Evolutionary conservation across 257 asterid genomes (phyloP).

Genomic region (Salvia hispanica): DNA sequence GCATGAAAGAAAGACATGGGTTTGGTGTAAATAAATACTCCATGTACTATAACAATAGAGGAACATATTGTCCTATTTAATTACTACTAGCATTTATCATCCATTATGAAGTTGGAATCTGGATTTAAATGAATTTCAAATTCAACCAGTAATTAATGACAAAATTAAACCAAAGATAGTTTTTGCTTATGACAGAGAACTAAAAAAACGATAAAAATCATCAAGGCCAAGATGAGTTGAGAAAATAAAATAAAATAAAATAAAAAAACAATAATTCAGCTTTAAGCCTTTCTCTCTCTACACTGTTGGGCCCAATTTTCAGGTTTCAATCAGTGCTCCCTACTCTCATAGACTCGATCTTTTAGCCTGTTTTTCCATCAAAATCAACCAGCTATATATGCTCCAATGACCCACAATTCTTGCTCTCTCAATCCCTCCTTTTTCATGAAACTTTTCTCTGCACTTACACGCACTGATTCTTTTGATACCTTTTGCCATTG

Average conservation of each 20-base stretch:
- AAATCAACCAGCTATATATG: conserved; percentile 33
- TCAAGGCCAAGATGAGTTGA: background rate
- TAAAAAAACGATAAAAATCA: background rate
- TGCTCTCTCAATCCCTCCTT: conserved; percentile 21
- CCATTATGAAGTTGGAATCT: background rate
- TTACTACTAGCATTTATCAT: background rate
- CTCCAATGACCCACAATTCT: conserved; percentile 32
- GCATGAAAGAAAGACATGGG: too few relatives aligned
- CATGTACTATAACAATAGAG: too few relatives aligned
- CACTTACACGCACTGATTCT: conserved; percentile 24
- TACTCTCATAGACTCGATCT: conserved; percentile 42
- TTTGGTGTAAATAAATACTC: too few relatives aligned
- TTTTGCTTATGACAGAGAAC: background rate
- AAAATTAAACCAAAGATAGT: background rate
- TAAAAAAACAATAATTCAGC: conserved; percentile 17
- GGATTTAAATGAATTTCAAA: background rate
- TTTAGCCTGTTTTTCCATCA: conserved; percentile 26
- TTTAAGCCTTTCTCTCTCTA: conserved; percentile 15
- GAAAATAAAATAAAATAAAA: conserved; percentile 12
- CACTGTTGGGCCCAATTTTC: conserved; percentile 37
- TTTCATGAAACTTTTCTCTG: conserved; percentile 15
- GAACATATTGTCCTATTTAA: background rate
- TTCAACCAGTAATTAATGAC: background rate
- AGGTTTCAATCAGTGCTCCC: conserved; percentile 53
- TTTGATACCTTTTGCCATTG: conserved; percentile 33